Percentiles rank a stretch among this genome's conserved stretches.
phyloP scores from a whole-genome alignment of 176 grass and related monocot species.

The Puccinellia tenuiflora region DNA sequence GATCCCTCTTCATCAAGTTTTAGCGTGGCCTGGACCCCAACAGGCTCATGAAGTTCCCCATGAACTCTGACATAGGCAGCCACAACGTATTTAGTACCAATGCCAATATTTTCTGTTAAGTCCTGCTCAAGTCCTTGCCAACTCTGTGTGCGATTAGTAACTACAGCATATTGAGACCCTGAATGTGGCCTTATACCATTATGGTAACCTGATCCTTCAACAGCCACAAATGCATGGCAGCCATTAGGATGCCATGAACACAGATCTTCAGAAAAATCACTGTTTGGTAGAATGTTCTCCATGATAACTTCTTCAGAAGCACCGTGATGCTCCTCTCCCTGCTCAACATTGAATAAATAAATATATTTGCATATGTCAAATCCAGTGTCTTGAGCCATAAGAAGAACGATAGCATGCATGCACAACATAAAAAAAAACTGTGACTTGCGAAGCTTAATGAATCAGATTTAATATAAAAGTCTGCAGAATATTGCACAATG shows the following conservation, averaged over 20 bases:
- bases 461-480: conserved; percentile 2
- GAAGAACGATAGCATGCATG: background rate
- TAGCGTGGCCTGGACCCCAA: conserved; percentile 56
- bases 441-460: background rate
- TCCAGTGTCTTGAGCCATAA: background rate
- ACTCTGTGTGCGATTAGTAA: conserved; percentile 62
- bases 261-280: conserved; percentile 78
- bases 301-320: conserved; percentile 34
- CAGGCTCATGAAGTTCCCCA: conserved; percentile 47
- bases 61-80: conserved; percentile 59
- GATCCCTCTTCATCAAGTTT: conserved; percentile 58
- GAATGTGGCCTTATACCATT: conserved; percentile 73
- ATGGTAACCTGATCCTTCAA: conserved; percentile 53
- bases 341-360: conserved; percentile 22
- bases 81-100: conserved; percentile 57
- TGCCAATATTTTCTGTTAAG: conserved; percentile 55
- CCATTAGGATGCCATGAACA: conserved; percentile 64
- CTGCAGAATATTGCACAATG: background rate
- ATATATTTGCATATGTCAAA: background rate
- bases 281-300: conserved; percentile 78
- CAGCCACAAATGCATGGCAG: conserved; percentile 68
- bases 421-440: background rate
- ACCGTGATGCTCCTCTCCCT: conserved; percentile 26
- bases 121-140: conserved; percentile 97
- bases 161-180: conserved; percentile 65